A percentile compares a stretch with the other conserved stretches of the same genome.
Evolutionary conservation across 2,329 filamentous ascomycete genomes (phyloP).

Genomic region (Phyllosticta citrichinensis): DNA sequence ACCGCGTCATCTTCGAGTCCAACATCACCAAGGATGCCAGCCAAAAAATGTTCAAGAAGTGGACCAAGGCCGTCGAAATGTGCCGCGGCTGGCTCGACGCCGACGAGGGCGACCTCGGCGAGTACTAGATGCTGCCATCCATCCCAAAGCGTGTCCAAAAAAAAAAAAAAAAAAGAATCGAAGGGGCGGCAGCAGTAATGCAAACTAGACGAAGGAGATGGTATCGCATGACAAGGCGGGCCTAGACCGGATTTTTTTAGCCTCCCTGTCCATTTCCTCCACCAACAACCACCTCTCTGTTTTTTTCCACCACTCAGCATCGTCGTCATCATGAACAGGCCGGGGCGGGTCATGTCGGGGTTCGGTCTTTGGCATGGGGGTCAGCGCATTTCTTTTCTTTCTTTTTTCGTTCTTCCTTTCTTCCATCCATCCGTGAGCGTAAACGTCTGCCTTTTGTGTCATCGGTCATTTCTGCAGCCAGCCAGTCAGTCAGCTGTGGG

Average conservation of each 20-base stretch:
- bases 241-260: not conserved
- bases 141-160: not conserved
- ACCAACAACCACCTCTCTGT: not conserved
- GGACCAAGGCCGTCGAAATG: constrained; percentile 72
- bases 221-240: not conserved
- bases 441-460: not conserved
- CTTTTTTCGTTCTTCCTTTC: not conserved
- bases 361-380: not conserved
- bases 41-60: constrained; percentile 55
- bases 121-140: not conserved
- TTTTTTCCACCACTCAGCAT: not conserved
- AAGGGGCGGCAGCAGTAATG: not conserved
- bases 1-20: constrained; percentile 61
- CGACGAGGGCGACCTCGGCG: constrained; percentile 19
- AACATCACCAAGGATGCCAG: constrained; percentile 50
- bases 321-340: not conserved
- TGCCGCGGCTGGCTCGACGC: constrained; percentile 59
- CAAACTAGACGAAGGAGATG: not conserved
- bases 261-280: not conserved
- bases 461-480: not conserved
- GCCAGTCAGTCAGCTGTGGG: no score
- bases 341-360: not conserved
- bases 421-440: not conserved
- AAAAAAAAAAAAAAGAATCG: not conserved
- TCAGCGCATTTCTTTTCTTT: not conserved